Base-by-base conservation (phyloP, 1,284 basidiomycete species). In the Bjerkandera adusta region DNA sequence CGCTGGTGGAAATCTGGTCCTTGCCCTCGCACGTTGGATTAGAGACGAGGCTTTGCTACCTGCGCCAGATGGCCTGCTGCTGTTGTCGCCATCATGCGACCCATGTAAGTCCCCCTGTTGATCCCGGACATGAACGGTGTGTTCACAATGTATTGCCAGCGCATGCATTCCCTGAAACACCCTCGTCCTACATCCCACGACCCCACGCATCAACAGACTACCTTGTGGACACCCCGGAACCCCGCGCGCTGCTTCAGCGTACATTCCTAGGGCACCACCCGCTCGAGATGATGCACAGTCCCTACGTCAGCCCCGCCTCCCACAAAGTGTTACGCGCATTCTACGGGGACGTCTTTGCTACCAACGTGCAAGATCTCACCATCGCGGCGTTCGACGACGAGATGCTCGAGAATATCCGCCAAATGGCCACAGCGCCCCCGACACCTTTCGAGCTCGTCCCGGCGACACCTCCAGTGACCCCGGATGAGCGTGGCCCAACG, bases 1-100 rank as follows among this genome's bases (percentile, higher is more conserved):
- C 34, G 84, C 86, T 0, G 87, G 87, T 2, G 85, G 82, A 0
- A 86, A 88, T 58, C 68, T 88, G 2, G 79, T 77, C 0, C 68
- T 87, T 2, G 78, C 81, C 2, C 64, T 78, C 4, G 65, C 72
- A 2, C 68, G 76, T 20, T 79, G 76, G 75, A 62, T 79, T 20
- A 63, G 73, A 33, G 74, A 77, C 49, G 72, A 78, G 51, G 68
- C 64, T 5, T 52, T 66, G 6, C 57, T 77, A 0, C 72, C 71
- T 4, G 58, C 65, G 21, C 75, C 75, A 0, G 65, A 73, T 42
- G 75, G 70, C 1, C 58, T 77, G 15, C 59, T 77, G 1, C 57
- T 76, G 3, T 63, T 76, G 10, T 76, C 75, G 0, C 66, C 66
- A 0, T 67, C 57, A 4, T 65, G 57, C 44, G 58, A 57, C 40